Base-by-base conservation (phyloP, 305 asterid species). In the Fraxinus velutina region DNA sequence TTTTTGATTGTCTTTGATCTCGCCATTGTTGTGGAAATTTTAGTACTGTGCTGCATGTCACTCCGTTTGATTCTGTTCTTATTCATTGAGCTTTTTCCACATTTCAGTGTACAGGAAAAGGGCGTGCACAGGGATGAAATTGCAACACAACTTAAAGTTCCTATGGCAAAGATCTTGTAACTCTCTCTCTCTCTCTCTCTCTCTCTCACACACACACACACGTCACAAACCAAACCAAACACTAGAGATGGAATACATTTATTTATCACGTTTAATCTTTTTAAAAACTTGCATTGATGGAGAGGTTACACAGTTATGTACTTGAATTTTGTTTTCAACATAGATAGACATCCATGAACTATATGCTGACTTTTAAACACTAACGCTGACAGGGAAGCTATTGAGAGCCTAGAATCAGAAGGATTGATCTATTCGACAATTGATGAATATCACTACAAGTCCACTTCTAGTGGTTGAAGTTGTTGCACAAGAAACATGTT, bases 381-480 rank as follows among this genome's bases (percentile, higher is more conserved):
- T 34, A 13, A 27, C 27, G 75, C 22, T n/a, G 78, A 84, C 90
- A 93, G 98, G 85, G 94, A 91, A 89, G 86, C 88, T 2, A 87
- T 93, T 82, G 90, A 86, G 84, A 37, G 89, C 73, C 94, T 95
- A 50, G 94, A 89, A 85, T 82, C 91, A 6, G 97, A 93, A 86
- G 98, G 99, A 70, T 68, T 90, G 88, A 87, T 92, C 50, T 95
- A 93, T 81, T 91, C 97, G 17, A 90, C 97, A 27, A 89, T 95
- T 30, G 98, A 95, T 80, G 99, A 95, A 55, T 88, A 85, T 73
- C 97, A 90, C 88, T 95, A 82, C 90, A 95, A 95, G 93, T 85
- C 94, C 62, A 88, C 92, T 2, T 74, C 91, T 42, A 15, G 89
- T 87, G 85, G 39, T 44, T 75, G 66, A 66, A 66, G 17, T 22